phyloP scores from a whole-genome alignment of 106 monocot genomes.

The Agapanthus africanus region DNA sequence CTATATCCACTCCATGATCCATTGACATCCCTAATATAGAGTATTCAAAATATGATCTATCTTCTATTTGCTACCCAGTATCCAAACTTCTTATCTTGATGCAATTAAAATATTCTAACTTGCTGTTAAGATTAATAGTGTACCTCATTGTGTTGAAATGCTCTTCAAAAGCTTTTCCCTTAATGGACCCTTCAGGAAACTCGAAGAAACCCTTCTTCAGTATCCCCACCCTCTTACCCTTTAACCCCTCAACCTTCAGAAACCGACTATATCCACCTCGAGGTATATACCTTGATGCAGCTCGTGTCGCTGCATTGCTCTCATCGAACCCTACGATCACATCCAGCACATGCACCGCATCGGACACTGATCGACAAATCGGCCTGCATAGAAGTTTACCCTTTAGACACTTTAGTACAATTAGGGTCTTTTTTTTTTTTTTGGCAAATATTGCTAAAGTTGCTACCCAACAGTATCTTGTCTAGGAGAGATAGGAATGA shows the following conservation, averaged over 20 bases:
- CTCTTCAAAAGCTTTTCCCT: slow-evolving; percentile 18
- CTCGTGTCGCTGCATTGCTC: slow-evolving; percentile 43
- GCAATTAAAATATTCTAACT: too few relatives aligned
- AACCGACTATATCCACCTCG: slow-evolving; percentile 49
- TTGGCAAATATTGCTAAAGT: background rate
- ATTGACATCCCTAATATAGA: too few relatives aligned
- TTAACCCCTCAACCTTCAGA: slow-evolving; percentile 46
- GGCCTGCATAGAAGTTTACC: slow-evolving; percentile 26
- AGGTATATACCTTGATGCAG: slow-evolving; percentile 41
- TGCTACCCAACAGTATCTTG: slow-evolving; percentile 58
- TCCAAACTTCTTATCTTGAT: too few relatives aligned
- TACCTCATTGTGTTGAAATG: slow-evolving; percentile 62
- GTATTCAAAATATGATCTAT: too few relatives aligned
- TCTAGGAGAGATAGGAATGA: slow-evolving; percentile 51
- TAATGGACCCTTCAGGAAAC: slow-evolving; percentile 13
- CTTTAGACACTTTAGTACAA: background rate
- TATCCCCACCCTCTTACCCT: slow-evolving; percentile 68
- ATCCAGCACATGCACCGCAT: slow-evolving; percentile 62
- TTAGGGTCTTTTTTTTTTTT: background rate
- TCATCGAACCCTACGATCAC: slow-evolving; percentile 61
- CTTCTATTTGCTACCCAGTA: too few relatives aligned
- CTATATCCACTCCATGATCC: too few relatives aligned
- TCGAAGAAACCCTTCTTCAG: slow-evolving; percentile 41
- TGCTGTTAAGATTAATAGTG: too few relatives aligned
- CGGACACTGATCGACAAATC: slow-evolving; percentile 53